Conservation (phyloP, 495 filamentous ascomycete genomes). For the Xylaria longipes region DNA sequence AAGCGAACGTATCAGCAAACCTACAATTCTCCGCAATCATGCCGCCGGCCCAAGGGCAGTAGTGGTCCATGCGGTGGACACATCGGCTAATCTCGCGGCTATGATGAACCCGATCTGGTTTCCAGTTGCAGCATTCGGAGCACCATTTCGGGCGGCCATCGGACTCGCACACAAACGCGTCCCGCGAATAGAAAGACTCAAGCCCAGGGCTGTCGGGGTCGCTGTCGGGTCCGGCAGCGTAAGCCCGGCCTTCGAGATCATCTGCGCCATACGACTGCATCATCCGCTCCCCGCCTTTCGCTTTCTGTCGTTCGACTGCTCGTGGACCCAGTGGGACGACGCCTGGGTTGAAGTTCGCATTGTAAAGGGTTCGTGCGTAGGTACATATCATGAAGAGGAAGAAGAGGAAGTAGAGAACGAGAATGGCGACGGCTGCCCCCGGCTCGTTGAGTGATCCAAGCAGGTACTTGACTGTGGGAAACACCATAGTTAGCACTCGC, state of each 20-base stretch:
- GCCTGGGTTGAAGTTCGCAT: conserved; percentile 70
- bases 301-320: conserved; percentile 39
- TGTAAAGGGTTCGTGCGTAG: conserved; percentile 71
- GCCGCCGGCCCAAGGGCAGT: conserved; percentile 94
- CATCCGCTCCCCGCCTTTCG: conserved; percentile 34
- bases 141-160: conserved; percentile 86
- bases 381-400: conserved; percentile 68
- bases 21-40: conserved; percentile 77
- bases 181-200: conserved; percentile 73
- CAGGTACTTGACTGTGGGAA: conserved; percentile 65
- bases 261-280: conserved; percentile 29
- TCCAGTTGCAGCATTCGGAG: conserved; percentile 78
- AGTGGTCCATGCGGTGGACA: conserved; percentile 90
- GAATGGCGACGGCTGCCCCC: conserved; percentile 68
- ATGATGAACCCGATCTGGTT: conserved; percentile 84
- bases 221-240: conserved; percentile 42
- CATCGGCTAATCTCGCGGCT: conserved; percentile 81
- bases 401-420: conserved; percentile 73
- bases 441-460: conserved; percentile 56
- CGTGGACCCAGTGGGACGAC: conserved; percentile 67
- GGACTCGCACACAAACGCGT: conserved; percentile 80
- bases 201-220: conserved; percentile 55
- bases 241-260: conserved; percentile 51
- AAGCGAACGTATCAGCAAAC: conserved; percentile 21
- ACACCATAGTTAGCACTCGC: neutral